phyloP scores from a whole-genome alignment of 371 early-diverging fungal genomes.

The Batkoa obscura region DNA sequence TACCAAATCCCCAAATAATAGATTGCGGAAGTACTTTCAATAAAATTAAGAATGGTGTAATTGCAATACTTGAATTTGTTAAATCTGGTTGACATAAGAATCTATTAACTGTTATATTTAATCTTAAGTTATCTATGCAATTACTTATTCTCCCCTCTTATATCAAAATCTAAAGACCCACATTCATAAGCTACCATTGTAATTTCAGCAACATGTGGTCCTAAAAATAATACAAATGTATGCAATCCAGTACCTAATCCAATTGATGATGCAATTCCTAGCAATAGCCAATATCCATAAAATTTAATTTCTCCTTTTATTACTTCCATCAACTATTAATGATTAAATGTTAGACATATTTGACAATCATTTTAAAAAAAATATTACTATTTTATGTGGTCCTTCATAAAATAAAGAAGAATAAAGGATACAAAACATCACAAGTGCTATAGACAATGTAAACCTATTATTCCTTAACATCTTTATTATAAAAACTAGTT shows the following conservation, averaged over 20 bases:
- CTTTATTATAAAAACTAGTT: constrained; percentile 3
- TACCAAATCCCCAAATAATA: constrained; percentile 80
- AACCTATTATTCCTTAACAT: not conserved
- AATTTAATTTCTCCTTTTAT: constrained; percentile 14
- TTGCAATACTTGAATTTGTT: constrained; percentile 8
- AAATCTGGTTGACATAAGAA: constrained; percentile 13
- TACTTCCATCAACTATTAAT: not conserved
- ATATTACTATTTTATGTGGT: constrained; percentile 8
- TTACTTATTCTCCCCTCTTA: constrained; percentile 34
- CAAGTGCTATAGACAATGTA: not conserved
- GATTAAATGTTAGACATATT: not conserved
- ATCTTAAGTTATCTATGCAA: not conserved
- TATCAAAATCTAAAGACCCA: constrained; percentile 38
- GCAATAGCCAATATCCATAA: constrained; percentile 63
- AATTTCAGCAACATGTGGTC: constrained; percentile 70
- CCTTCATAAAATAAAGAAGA: not conserved
- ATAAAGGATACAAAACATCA: not conserved
- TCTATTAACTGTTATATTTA: constrained; percentile 4
- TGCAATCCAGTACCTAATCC: constrained; percentile 86
- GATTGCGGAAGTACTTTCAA: constrained; percentile 50
- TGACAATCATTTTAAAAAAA: not conserved
- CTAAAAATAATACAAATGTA: constrained; percentile 79
- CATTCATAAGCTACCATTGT: constrained; percentile 69
- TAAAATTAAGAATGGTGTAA: constrained; percentile 34
- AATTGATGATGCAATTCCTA: constrained; percentile 75